Percentiles rank a stretch among this genome's conserved stretches.
These are phyloP conservation scores for Leucocoprinus birnbaumii DNA, from an alignment of 768 basidiomycete genomes.

Conservation along the genomic window DNA sequence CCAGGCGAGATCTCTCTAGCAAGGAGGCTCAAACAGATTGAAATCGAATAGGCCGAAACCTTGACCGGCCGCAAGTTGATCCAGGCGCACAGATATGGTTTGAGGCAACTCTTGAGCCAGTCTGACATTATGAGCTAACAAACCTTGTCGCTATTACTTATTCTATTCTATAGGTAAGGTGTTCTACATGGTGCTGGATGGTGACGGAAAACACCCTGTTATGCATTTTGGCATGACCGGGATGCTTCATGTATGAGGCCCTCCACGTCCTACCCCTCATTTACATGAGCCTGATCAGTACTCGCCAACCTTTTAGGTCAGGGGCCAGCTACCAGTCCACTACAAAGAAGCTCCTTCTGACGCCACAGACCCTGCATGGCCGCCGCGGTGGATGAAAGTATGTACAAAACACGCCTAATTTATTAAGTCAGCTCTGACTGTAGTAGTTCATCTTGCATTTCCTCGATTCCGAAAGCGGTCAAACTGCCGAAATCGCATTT, in stretches of 20 bases:
- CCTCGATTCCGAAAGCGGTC: conserved; percentile 30
- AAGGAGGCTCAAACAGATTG: conserved; percentile 2
- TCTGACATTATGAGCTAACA: neutral
- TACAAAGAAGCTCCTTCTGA: conserved; percentile 46
- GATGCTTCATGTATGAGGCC: conserved; percentile 54
- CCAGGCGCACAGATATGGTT: conserved; percentile 54
- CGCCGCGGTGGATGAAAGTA: conserved; percentile 67
- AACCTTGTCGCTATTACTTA: neutral
- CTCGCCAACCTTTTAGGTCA: conserved; percentile 29
- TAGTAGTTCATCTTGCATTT: conserved; percentile 63
- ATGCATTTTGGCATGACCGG: conserved; percentile 88
- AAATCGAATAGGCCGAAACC: conserved; percentile 44
- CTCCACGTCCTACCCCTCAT: conserved; percentile 16
- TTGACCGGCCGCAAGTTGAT: conserved; percentile 45
- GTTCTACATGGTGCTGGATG: conserved; percentile 66
- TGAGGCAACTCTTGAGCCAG: neutral
- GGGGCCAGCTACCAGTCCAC: conserved; percentile 43
- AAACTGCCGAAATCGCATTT: conserved; percentile 58
- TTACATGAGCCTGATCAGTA: neutral
- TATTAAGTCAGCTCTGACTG: neutral
- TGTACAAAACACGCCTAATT: neutral
- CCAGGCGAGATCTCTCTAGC: conserved; percentile 9
- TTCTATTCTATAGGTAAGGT: conserved; percentile 52
- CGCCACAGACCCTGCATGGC: conserved; percentile 46
- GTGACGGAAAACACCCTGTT: conserved; percentile 60